Conservation (phyloP, 2,329 filamentous ascomycete genomes). For the Curvularia verruculosa region DNA sequence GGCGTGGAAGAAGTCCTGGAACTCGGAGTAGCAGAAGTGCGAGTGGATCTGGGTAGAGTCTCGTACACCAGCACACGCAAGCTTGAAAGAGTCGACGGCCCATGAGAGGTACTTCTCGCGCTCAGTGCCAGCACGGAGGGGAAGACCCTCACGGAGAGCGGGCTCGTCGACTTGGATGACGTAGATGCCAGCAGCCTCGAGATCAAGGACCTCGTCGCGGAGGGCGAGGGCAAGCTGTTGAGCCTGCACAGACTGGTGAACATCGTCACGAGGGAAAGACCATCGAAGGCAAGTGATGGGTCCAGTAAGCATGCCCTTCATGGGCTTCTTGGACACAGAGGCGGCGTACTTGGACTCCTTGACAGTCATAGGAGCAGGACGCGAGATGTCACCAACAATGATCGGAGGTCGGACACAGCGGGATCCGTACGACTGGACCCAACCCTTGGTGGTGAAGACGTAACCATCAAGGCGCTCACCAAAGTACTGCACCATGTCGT, state of each 20-base stretch:
- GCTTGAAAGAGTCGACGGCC: conserved; percentile 98
- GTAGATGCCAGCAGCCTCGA: conserved; percentile 93
- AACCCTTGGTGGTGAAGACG: conserved; percentile 98
- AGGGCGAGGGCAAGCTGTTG: conserved; percentile 98
- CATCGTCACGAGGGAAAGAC: conserved; percentile 99
- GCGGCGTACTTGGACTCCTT: conserved; percentile 99
- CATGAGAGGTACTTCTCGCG: conserved; percentile 96
- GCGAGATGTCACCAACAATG: conserved; percentile 97
- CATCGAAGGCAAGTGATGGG: conserved; percentile 98
- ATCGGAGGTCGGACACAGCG: conserved; percentile 98
- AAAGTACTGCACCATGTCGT: conserved; percentile 99
- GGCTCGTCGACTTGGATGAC: conserved; percentile 99
- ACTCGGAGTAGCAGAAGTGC: conserved; percentile 99
- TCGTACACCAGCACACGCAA: conserved; percentile 89
- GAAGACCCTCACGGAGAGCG: conserved; percentile 98
- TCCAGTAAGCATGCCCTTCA: conserved; percentile 99
- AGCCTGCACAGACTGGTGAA: conserved; percentile 98
- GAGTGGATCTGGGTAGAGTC: conserved; percentile 99
- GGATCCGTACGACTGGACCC: conserved; percentile 98
- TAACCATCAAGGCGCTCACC: conserved; percentile 97
- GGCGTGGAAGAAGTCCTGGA: conserved; percentile 99
- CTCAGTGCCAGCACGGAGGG: conserved; percentile 90
- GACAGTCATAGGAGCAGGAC: conserved; percentile 96
- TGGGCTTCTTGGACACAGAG: conserved; percentile 95
- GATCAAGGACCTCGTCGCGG: conserved; percentile 96